phyloP scores from a whole-genome alignment of 2,329 filamentous ascomycete species.

The Colletotrichum australisinense region DNA sequence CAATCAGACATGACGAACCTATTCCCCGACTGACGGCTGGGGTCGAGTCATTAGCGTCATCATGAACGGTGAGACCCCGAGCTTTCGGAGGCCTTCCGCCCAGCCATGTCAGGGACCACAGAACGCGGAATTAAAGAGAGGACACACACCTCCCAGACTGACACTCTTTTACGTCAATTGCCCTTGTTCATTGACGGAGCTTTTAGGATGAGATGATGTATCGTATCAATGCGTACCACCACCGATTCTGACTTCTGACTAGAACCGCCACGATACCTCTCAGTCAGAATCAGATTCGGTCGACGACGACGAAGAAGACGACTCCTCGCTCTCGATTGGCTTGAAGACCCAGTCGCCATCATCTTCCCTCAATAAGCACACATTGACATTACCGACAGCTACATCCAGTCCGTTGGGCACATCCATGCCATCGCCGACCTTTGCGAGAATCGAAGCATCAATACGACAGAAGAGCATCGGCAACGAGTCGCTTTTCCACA shows the following conservation, averaged over 20 bases:
- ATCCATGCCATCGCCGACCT: conserved; percentile 48
- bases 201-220: neutral
- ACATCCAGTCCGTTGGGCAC: conserved; percentile 48
- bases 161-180: neutral
- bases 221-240: conserved; percentile 9
- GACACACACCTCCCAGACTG: neutral
- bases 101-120: neutral
- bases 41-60: conserved; percentile 21
- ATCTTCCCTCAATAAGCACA: conserved; percentile 47
- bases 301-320: conserved; percentile 13
- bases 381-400: conserved; percentile 44
- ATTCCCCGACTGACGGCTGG: conserved; percentile 13
- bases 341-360: conserved; percentile 52
- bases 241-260: neutral
- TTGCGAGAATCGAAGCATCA: conserved; percentile 45
- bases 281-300: conserved; percentile 25
- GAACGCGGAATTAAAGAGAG: conserved; percentile 14
- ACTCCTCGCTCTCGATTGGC: conserved; percentile 35
- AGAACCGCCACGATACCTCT: neutral
- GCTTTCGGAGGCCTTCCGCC: conserved; percentile 17
- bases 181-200: neutral
- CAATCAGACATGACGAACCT: neutral
- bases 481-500: conserved; percentile 51
- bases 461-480: conserved; percentile 53
- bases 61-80: neutral